These are phyloP conservation scores for Leccinum variicolor DNA, from an alignment of 768 basidiomycete genomes.

Conservation along the genomic window DNA sequence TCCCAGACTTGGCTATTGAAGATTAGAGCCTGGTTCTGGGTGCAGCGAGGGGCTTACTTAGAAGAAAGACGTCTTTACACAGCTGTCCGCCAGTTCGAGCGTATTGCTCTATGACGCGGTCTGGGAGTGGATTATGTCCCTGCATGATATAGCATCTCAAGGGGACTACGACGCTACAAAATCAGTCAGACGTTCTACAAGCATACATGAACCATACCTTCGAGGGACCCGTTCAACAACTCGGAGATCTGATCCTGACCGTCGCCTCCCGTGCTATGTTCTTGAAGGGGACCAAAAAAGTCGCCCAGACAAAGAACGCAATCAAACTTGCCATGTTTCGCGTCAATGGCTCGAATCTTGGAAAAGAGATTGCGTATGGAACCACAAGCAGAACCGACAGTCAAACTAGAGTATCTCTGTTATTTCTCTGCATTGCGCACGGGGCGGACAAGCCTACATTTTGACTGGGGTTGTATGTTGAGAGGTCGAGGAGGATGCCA, in stretches of 20 bases:
- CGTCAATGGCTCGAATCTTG: slow-evolving; percentile 81
- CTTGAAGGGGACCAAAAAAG: slow-evolving; percentile 68
- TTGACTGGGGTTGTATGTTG: slow-evolving; percentile 21
- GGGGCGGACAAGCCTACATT: slow-evolving; percentile 24
- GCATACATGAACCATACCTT: slow-evolving; percentile 44
- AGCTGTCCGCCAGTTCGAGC: slow-evolving; percentile 75
- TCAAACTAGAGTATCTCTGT: slow-evolving; percentile 43
- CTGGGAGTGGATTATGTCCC: slow-evolving; percentile 74
- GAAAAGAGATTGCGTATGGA: slow-evolving; percentile 69
- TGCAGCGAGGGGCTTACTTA: slow-evolving; percentile 55
- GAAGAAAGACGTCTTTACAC: slow-evolving; percentile 76
- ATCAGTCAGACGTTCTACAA: slow-evolving; percentile 3
- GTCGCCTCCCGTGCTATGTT: slow-evolving; percentile 24
- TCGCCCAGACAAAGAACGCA: slow-evolving; percentile 79
- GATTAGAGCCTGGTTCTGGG: slow-evolving; percentile 3
- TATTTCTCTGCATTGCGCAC: not conserved
- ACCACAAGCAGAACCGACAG: slow-evolving; percentile 79
- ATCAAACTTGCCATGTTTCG: slow-evolving; percentile 93
- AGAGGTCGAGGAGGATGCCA: slow-evolving; percentile 23
- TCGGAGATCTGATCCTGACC: slow-evolving; percentile 52
- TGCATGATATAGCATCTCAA: slow-evolving; percentile 93
- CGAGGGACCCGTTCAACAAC: slow-evolving; percentile 63
- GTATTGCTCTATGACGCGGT: slow-evolving; percentile 69
- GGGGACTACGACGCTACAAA: slow-evolving; percentile 53
- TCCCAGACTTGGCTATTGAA: slow-evolving; percentile 72